Base-by-base conservation (phyloP, 2,329 filamentous ascomycete genomes). In the Xylariaceae sp. region DNA sequence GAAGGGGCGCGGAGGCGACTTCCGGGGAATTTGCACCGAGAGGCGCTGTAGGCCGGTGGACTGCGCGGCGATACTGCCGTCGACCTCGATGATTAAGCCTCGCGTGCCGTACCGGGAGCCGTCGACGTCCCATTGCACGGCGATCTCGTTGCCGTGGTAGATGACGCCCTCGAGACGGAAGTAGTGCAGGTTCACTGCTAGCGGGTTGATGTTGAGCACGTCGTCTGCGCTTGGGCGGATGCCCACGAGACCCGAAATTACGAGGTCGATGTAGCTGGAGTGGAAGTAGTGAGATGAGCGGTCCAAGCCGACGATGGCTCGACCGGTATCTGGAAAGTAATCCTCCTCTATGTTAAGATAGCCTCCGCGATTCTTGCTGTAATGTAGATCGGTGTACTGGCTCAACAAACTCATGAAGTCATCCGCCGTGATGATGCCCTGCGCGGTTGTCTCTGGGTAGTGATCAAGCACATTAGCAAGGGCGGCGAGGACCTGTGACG, bases 281-380 rank as follows among this genome's bases (percentile, higher is more conserved):
- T 59, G 56, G 46, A 59, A 59, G 47, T 59, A 59, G 34, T 59
- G 56, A 12, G 56, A 56, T 14, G 56, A 59, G 14, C 56, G 52
- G 19, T 59, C 52, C 3, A 59, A 19, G 4, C 56, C 52, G 8
- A 59, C 56, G 23, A 59, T 59, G 6, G 56, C 52, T 6, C 28
- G 33, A 6, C 56, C 52, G 6, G 29, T 56, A 3, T 26, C 36
- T 4, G 40, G 28, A 24, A 56, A 46, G 12, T 59, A 59, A 14
- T 59, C 56, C 28, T 59, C 56, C 19, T 59, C 56, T 11, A 59
- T 56, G 21, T 56, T 56, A n/a, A 59, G 56, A 29, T 29, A 28
- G 6, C 56, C 56, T 6, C 56, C 56, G 2, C 56, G 52, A 9
- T 59, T 59, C 43, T 59, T 59, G 36, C 56, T 59, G 17, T 59